These are phyloP conservation scores for Aspergillus niger DNA, from an alignment of 2,329 filamentous ascomycete genomes.

Conservation along the genomic window DNA sequence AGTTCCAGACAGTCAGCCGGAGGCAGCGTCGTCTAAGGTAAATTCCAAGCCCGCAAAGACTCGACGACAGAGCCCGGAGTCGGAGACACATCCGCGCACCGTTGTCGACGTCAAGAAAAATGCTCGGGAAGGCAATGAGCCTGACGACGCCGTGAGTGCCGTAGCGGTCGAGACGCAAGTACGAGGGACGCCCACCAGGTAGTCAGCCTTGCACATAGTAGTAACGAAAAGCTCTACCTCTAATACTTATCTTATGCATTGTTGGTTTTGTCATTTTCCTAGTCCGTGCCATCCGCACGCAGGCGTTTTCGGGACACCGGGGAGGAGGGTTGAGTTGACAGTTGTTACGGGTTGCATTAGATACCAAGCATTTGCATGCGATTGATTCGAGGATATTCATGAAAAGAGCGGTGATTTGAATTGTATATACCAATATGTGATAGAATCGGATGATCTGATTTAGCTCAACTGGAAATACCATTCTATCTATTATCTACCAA, in stretches of 20 bases:
- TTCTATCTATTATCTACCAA: constrained; percentile 26
- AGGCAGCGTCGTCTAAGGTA: background rate
- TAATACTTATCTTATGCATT: constrained; percentile 5
- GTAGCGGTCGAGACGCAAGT: constrained; percentile 27
- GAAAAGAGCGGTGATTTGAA: background rate
- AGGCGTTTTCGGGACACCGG: background rate
- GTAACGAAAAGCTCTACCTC: constrained; percentile 5
- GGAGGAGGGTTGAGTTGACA: background rate
- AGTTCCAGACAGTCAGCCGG: constrained; percentile 36
- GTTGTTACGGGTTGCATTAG: constrained; percentile 21
- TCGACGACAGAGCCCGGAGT: background rate
- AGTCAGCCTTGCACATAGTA: background rate
- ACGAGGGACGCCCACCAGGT: constrained; percentile 27
- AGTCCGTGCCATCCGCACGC: background rate
- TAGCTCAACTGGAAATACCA: background rate
- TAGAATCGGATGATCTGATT: background rate
- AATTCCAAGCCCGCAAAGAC: background rate
- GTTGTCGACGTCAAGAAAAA: background rate
- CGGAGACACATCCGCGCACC: background rate
- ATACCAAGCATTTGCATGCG: constrained; percentile 24
- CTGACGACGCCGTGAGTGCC: background rate
- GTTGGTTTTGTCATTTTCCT: constrained; percentile 7
- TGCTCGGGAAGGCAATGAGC: background rate
- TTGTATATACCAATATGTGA: background rate
- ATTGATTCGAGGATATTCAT: constrained; percentile 3